Base-by-base conservation (phyloP, 257 asterid genomes). In the Rauvolfia tetraphylla region DNA sequence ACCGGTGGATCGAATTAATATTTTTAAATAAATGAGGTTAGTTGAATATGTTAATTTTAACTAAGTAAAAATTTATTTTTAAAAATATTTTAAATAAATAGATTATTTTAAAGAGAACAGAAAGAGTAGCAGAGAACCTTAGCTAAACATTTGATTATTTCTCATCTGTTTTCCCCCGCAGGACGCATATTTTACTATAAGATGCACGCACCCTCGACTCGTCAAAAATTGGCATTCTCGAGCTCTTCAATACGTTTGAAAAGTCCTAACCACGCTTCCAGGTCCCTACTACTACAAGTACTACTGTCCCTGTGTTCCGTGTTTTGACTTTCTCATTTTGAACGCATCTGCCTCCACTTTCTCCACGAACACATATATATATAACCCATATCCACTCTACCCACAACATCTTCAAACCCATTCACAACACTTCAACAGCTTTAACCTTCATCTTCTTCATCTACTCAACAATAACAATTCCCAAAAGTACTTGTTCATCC, bases 311-410 rank as follows among this genome's bases (percentile, higher is more conserved):
- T 33, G 53, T 80, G 75, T 80, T 66, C 79, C 90, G 87, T 84
- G 90, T 86, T 79, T 86, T 87, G 94, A 89, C 89, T 86, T 86
- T 76, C 78, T 5, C 75, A 51, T 71, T 67, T 80, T 76, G 79
- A 80, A 75, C 73, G 11, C 59, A 68, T 48, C 63, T 18, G 11
- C 23, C 6, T 20, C 2, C 23, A 3, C 5, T 31, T n/a, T 11
- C 48, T 10, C 73, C 34, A 0, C 9, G 3, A 27, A 7, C 41
- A 33, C 13, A 8, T 71, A 69, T 71, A 65, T 71, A 81, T 73
- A 80, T 25, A 79, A 20, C 65, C 49, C 42, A 71, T 13, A 56
- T 41, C 66, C 34, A 61, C 72, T 66, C 80, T 27, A 12, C 74
- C 38, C 63, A 23, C 23, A 58, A 48, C 61, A 18, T 66, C 73